Evolutionary conservation across 495 filamentous ascomycete species (phyloP), one percentile per base, ranked within the genome.

Genomic region (Aspergillus panamensis): DNA sequence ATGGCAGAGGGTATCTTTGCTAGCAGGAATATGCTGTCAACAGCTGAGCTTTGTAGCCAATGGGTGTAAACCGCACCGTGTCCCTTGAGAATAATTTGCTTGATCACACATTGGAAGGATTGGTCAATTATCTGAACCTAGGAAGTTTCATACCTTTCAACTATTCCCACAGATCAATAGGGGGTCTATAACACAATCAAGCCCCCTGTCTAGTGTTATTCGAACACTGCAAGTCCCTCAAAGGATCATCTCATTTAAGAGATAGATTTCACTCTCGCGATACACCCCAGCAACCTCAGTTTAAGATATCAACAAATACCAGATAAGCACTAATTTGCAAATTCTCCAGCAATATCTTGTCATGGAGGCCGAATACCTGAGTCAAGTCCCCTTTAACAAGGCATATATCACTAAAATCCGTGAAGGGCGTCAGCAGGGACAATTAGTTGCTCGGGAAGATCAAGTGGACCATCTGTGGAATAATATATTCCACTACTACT

Each of bases 401-500:
- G 32, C 6, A 6, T 35, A 35, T 12, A 35, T 35, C 6, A 6
- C 6, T 6, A 35, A 35, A 6, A 35, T 35, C 32, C 32, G 32
- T 12, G 12, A 6, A 6, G 32, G 32, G 32, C 32, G 32, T 12
- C 32, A 35, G 32, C 32, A 35, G 32, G 32, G 32, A 35, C 32
- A 12, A 6, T n/a, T n/a, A n/a, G 6, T 6, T 32, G 29, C 49
- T 19, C 32, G 49, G 13, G 49, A 52, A 33, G 49, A 52, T 32
- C 30, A 39, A 3, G 49, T 52, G 1, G 49, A 52, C 49, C 49
- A 52, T 32, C 49, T 52, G 4, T 52, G 49, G 50, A 10, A 40
- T 3, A 42, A 40, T 40, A 52, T 52, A 6, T 39, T 52, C 19
- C 1, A 16, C 3, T 29, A 40, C 13, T 52, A 52, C 39, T 52